These are phyloP conservation scores for Cyclotella cryptica DNA, from an alignment of 108 stramenopile genomes.

Conservation along the genomic window DNA sequence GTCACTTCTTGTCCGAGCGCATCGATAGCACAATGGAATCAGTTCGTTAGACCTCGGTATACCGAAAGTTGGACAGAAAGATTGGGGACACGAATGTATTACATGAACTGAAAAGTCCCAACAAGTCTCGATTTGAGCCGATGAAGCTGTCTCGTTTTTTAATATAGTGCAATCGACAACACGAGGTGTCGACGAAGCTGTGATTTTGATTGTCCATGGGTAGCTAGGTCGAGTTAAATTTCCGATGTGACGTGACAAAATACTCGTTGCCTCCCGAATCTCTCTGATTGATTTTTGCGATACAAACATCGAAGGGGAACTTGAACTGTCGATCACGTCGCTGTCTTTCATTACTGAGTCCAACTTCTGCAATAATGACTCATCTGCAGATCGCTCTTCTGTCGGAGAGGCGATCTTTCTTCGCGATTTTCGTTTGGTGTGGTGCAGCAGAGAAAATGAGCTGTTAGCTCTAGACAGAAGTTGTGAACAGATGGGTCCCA, in stretches of 20 bases:
- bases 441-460: no score
- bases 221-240: not conserved
- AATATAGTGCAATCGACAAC: not conserved
- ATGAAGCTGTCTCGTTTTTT: not conserved
- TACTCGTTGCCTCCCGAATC: not conserved
- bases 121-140: not conserved
- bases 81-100: not conserved
- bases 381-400: no score
- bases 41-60: not conserved
- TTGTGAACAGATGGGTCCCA: not conserved
- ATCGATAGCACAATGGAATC: not conserved
- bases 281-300: not conserved
- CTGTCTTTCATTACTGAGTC: no score
- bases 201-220: no score
- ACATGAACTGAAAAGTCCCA: not conserved
- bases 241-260: not conserved
- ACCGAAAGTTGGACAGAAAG: not conserved
- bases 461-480: not conserved
- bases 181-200: not conserved
- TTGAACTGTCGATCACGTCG: no score
- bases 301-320: not conserved
- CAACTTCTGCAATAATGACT: no score
- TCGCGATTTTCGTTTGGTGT: no score
- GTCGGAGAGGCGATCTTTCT: no score
- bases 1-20: not conserved